phyloP scores from a whole-genome alignment of 441 rosid genomes.

The Raphanus hybrid region DNA sequence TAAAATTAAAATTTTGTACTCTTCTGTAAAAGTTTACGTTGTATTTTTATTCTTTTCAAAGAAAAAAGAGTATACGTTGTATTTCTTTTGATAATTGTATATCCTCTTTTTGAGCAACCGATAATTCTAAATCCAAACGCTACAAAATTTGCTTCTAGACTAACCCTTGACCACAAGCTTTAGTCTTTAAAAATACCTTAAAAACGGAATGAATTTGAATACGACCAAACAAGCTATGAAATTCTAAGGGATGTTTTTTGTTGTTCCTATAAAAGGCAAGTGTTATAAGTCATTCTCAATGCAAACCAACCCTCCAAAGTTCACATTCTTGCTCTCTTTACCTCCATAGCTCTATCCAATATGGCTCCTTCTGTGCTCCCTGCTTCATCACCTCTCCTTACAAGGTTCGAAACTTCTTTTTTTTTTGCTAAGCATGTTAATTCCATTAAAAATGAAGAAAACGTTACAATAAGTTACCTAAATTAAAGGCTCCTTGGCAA shows the following conservation, averaged over 20 bases:
- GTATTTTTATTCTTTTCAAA: too few species aligned
- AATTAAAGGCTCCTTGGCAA: too few species aligned
- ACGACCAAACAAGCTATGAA: neutral
- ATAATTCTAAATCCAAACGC: neutral
- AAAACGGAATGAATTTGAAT: neutral
- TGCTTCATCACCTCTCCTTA: conserved; percentile 29
- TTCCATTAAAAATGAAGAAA: neutral
- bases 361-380: conserved; percentile 29
- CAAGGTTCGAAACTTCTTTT: conserved; percentile 12
- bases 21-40: neutral
- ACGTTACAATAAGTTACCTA: too few species aligned
- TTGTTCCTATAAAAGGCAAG: too few species aligned
- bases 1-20: neutral
- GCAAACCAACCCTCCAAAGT: neutral
- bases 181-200: neutral
- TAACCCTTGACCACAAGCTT: neutral
- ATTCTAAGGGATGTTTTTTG: neutral
- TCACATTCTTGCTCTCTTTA: too few species aligned
- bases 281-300: neutral
- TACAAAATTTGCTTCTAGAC: neutral
- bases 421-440: neutral
- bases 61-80: too few species aligned
- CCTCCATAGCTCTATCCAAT: neutral
- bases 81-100: too few species aligned
- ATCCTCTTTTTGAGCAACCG: neutral